Evolutionary conservation across 805 yeast species (phyloP).

Genomic region (Debaryomyces tyrocola): DNA sequence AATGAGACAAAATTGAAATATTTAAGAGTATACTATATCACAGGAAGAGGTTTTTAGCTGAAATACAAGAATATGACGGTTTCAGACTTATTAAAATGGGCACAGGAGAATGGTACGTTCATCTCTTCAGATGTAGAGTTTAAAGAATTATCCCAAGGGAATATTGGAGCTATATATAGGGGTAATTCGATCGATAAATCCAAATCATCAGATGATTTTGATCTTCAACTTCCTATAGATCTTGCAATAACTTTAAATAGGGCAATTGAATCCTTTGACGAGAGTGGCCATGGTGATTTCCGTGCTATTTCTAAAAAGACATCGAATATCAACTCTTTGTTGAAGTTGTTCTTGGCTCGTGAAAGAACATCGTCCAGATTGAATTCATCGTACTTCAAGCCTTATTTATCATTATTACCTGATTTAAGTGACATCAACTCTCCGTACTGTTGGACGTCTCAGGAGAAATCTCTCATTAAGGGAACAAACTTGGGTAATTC

Average conservation of each 20-base stretch:
- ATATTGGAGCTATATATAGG: conserved; percentile 25
- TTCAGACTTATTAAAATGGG: conserved; percentile 30
- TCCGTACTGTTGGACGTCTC: conserved; percentile 66
- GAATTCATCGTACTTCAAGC: conserved; percentile 20
- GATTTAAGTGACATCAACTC: conserved; percentile 45
- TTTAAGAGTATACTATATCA: no score
- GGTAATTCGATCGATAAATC: conserved; percentile 1
- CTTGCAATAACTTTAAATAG: conserved; percentile 20
- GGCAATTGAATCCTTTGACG: conserved; percentile 22
- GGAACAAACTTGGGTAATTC: conserved; percentile 73
- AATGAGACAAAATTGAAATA: no score
- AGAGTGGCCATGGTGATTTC: conserved; percentile 3
- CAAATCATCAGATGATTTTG: conserved; percentile 4
- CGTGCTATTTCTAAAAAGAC: conserved; percentile 11
- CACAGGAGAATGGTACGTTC: conserved; percentile 27
- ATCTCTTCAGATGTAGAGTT: conserved; percentile 24
- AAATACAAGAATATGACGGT: background rate
- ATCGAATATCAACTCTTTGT: conserved; percentile 26
- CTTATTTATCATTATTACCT: conserved; percentile 36
- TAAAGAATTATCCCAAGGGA: conserved; percentile 15
- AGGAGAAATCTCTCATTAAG: conserved; percentile 49
- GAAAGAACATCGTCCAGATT: conserved; percentile 19
- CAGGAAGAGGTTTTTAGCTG: background rate
- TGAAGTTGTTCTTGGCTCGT: conserved; percentile 35
- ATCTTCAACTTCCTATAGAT: conserved; percentile 18